Base-by-base conservation (phyloP, 2,329 filamentous ascomycete genomes). In the Cladobotryum mycophilum region DNA sequence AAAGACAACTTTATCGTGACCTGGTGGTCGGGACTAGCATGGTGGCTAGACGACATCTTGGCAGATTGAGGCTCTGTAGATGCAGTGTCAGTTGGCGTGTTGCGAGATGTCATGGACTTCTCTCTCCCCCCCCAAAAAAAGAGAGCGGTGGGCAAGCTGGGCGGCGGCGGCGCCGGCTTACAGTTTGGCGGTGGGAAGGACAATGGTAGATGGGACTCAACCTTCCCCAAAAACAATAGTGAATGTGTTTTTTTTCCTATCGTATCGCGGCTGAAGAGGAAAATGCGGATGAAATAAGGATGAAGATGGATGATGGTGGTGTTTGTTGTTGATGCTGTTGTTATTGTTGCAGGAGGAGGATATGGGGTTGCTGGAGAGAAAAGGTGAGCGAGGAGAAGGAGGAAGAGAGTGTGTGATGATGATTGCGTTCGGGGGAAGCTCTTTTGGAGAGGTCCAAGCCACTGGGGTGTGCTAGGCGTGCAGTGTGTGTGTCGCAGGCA, bases 1-100 rank as follows among this genome's bases (percentile, higher is more conserved):
- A 86, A 82, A 63, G 82, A 80, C 64, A 95, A 79, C 76, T 97
- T 97, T 73, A 96, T 76, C 58, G 86, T 89, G 70, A 97, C 87
- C 55, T 63, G 56, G 58, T 62, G 56, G 47, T 70, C 67, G 34
- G 61, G 59, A 40, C 55, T 55, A 35, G 35, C 15, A 41, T 45
- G 38, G 45, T 40, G 34, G 43, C 25, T 35, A 35, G 52, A 53
- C 40, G 52, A 34, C 52, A 53, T 53, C 43, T 41, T 53, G 51
- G 22, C 42, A 22, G 30, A 33, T 46, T 48, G 36, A 41, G 45
- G 9, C 37, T 25, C 20, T 49, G 46, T n/a, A 33, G 42, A 44
- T 33, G 30, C 9, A 15, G 25, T 33, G 36, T 48, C 30, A 49
- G 47, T 30, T 30, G 6, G 2, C 6, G 25, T 30, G 25, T 30